A percentile compares a stretch with the other conserved stretches of the same genome.
Evolutionary conservation across 768 basidiomycete genomes (phyloP).

Genomic region (Russula compacta): DNA sequence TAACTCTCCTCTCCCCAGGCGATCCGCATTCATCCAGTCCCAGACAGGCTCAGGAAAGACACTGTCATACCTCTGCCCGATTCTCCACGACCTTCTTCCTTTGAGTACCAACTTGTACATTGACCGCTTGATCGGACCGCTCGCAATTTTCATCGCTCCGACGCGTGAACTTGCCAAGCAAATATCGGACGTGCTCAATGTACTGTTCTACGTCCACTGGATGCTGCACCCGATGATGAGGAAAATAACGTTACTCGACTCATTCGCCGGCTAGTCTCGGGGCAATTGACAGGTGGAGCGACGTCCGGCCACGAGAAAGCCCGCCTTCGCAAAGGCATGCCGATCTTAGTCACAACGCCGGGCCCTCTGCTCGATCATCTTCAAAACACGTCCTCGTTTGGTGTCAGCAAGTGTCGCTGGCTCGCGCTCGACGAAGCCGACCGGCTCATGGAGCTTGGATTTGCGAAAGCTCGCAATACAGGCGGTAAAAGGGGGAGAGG

Average conservation of each 20-base stretch:
- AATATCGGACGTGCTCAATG: slow-evolving; percentile 87
- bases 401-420: slow-evolving; percentile 91
- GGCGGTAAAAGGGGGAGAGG: slow-evolving; percentile 57
- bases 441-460: slow-evolving; percentile 94
- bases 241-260: slow-evolving; percentile 38
- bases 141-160: slow-evolving; percentile 90
- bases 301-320: slow-evolving; percentile 95
- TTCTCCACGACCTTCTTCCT: slow-evolving; percentile 89
- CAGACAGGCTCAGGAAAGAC: slow-evolving; percentile 96
- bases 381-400: slow-evolving; percentile 89
- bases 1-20: slow-evolving; percentile 46
- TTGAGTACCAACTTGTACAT: slow-evolving; percentile 86
- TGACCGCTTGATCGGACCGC: slow-evolving; percentile 88
- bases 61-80: slow-evolving; percentile 84
- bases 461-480: slow-evolving; percentile 67
- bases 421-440: slow-evolving; percentile 96
- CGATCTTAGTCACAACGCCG: slow-evolving; percentile 92
- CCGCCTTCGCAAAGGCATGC: slow-evolving; percentile 85
- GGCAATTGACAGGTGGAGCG: slow-evolving; percentile 88
- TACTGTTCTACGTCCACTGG: slow-evolving; percentile 58
- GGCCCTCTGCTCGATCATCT: slow-evolving; percentile 93
- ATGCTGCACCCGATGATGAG: slow-evolving; percentile 41
- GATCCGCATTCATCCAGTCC: slow-evolving; percentile 76
- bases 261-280: slow-evolving; percentile 87
- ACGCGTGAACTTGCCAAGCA: slow-evolving; percentile 95